Base-by-base conservation (phyloP, 441 rosid genomes). In the Sinapis alba region DNA sequence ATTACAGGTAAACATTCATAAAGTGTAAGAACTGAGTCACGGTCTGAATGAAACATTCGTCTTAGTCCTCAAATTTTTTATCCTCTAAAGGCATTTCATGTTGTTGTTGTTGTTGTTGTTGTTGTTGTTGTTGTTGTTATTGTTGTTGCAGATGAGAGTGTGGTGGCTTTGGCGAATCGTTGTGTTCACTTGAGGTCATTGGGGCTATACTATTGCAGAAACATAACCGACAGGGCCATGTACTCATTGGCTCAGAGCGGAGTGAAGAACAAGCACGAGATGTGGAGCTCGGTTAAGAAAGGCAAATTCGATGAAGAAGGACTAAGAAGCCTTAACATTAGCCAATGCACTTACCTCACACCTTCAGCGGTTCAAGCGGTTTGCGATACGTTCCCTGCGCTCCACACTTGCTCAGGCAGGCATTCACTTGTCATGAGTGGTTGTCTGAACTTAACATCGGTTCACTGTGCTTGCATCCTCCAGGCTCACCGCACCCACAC, bases 401-500 rank as follows among this genome's bases (percentile, higher is more conserved):
- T 95, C 59, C 98, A 93, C 83, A 93, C 98, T 60, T 95, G 99
- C 80, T 91, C 93, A 0, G 93, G 95, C 9, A 86, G 92, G 80
- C 99, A 95, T 79, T 91, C 99, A 1, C 96, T 95, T 2, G 96
- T 91, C 38, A 95, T 93, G 90, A 95, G 99, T 54, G 99, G 99
- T 60, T 95, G 98, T 79, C 75, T 88, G 77, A 90, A 58, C 73
- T 71, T 95, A 78, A 91, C 96, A 2, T 88, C 99, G 0, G 99
- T 95, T 50, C 98, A 95, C 41, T 95, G 98, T 72, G 94, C 85
- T 7, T 93, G 98, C 61, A 92, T 90, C 7, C 72, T 85, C 32
- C 97, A 92, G 63, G 82, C 99, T 28, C 98, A 86, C 78, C 92
- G 91, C 32, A 9, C 66, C 27, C 79, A 71, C 38, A 26, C 72